Evolutionary conservation across 441 rosid genomes (phyloP).

Genomic region (Melianthus villosus): DNA sequence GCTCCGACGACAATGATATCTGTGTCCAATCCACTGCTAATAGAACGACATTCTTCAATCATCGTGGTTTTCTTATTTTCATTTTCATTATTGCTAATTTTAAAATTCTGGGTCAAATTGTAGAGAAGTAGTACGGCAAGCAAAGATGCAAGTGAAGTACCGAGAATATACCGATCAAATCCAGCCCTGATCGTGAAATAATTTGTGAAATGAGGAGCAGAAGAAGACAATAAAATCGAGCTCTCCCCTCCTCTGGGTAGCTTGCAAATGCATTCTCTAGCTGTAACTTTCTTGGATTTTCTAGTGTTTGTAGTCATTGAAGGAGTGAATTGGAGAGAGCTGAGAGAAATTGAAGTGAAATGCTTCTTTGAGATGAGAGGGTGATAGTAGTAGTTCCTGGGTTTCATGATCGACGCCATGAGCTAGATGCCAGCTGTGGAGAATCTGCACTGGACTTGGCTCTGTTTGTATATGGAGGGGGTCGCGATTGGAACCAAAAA

Average conservation of each 20-base stretch:
- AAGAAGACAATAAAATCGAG: not conserved
- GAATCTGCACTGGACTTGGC: no score
- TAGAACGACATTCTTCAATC: not conserved
- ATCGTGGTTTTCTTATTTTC: not conserved
- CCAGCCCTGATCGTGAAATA: slow-evolving; percentile 2
- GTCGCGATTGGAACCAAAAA: no score
- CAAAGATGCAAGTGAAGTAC: slow-evolving; percentile 26
- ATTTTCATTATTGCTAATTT: not conserved
- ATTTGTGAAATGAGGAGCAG: not conserved
- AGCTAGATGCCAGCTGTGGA: no score
- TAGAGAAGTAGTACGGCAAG: slow-evolving; percentile 21
- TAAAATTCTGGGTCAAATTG: slow-evolving; percentile 14
- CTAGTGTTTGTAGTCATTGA: no score
- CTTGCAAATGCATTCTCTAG: slow-evolving; percentile 5
- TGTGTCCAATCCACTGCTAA: not conserved
- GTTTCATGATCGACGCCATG: no score
- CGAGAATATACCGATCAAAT: slow-evolving; percentile 15
- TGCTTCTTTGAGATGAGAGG: no score
- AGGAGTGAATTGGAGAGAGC: no score
- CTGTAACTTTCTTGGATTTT: not conserved
- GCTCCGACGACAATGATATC: slow-evolving; percentile 8
- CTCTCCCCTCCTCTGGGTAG: not conserved
- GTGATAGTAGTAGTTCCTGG: no score
- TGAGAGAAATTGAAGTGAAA: no score
- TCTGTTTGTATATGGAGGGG: no score